phyloP scores from a whole-genome alignment of 2,329 filamentous ascomycete species.

The Dactylellina sp. region DNA sequence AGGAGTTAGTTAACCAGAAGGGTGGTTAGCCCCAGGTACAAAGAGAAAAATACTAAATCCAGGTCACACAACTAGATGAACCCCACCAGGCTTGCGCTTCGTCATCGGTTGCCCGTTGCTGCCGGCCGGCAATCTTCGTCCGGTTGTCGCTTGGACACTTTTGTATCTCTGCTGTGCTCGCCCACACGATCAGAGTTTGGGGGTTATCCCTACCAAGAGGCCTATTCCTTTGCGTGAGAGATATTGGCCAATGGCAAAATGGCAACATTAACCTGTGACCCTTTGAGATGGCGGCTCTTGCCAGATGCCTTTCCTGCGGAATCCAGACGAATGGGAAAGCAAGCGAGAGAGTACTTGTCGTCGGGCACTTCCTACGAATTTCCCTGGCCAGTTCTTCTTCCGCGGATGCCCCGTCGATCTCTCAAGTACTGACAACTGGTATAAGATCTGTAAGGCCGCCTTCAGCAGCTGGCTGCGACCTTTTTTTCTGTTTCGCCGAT shows the following conservation, averaged over 20 bases:
- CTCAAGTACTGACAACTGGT: constrained; percentile 47
- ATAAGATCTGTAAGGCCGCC: constrained; percentile 56
- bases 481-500: constrained; percentile 46
- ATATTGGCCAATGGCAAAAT: constrained; percentile 55
- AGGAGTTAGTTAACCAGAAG: constrained; percentile 15
- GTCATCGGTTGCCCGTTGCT: constrained; percentile 40
- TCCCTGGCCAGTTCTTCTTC: constrained; percentile 36
- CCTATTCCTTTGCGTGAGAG: constrained; percentile 53
- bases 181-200: constrained; percentile 49
- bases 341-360: constrained; percentile 25
- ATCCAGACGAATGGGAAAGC: constrained; percentile 35
- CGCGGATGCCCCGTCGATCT: constrained; percentile 52
- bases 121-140: constrained; percentile 42
- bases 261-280: constrained; percentile 52
- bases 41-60: constrained; percentile 23
- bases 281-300: constrained; percentile 44
- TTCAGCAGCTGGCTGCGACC: constrained; percentile 25
- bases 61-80: constrained; percentile 31
- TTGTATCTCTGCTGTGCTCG: constrained; percentile 28
- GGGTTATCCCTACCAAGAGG: constrained; percentile 33
- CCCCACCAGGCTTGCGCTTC: constrained; percentile 49
- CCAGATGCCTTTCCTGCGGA: not conserved
- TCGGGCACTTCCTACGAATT: constrained; percentile 35
- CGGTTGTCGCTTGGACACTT: constrained; percentile 51
- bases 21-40: constrained; percentile 39